Conservation (phyloP, 176 grass and related monocot species). For the Panicum miliaceum region DNA sequence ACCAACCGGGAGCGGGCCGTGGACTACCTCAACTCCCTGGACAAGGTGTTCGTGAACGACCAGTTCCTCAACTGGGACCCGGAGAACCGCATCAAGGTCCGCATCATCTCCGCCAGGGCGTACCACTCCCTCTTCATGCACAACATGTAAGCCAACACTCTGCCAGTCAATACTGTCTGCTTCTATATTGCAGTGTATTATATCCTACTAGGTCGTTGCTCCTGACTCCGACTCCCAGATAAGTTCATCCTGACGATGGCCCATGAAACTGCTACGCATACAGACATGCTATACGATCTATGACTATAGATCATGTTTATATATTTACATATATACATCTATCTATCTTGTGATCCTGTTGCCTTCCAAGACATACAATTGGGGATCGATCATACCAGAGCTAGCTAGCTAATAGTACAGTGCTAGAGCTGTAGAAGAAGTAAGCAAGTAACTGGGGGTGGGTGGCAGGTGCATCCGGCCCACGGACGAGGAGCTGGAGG, state of each 20-base stretch:
- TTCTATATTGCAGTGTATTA: conserved; percentile 23
- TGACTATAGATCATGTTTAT: neutral
- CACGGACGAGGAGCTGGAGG: conserved; percentile 92
- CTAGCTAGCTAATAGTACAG: neutral
- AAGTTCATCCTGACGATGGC: conserved; percentile 66
- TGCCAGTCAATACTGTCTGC: neutral
- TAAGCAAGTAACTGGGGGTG: conserved; percentile 76
- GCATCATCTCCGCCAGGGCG: conserved; percentile 92
- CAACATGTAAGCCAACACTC: conserved; percentile 86
- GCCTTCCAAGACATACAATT: conserved; percentile 45
- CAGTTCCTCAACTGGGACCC: conserved; percentile 99
- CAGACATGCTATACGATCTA: no score
- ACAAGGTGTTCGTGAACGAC: conserved; percentile 98
- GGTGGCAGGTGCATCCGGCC: conserved; percentile 94
- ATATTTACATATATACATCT: no score
- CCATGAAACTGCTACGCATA: conserved; percentile 14
- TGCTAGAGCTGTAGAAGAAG: conserved; percentile 52
- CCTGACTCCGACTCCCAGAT: conserved; percentile 57
- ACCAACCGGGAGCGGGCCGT: conserved; percentile 93
- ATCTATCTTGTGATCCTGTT: conserved; percentile 26
- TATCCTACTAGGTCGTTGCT: conserved; percentile 24
- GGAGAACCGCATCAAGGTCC: conserved; percentile 94
- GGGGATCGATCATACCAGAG: conserved; percentile 14
- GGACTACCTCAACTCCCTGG: conserved; percentile 97
- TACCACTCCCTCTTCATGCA: conserved; percentile 99